Conservation (phyloP, 2,329 filamentous ascomycete species). For the Pseudogymnoascus sp. region DNA sequence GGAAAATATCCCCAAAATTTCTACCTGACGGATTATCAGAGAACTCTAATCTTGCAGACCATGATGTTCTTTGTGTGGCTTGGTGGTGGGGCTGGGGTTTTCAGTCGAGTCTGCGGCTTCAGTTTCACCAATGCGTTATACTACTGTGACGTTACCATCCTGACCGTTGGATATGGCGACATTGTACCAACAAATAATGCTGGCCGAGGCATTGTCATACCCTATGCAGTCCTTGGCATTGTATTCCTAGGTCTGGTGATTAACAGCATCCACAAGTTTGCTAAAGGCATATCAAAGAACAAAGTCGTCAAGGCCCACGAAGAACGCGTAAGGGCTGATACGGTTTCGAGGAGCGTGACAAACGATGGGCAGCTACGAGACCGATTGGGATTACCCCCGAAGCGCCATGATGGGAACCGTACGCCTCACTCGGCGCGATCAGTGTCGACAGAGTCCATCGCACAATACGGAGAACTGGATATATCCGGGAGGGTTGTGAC, state of each 20-base stretch:
- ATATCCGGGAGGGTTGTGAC: conserved; percentile 29
- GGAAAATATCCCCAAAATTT: conserved; percentile 63
- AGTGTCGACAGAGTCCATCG: background rate
- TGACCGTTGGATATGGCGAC: conserved; percentile 56
- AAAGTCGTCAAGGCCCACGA: conserved; percentile 55
- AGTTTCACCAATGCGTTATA: conserved; percentile 52
- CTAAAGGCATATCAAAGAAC: conserved; percentile 49
- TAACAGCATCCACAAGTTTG: conserved; percentile 54
- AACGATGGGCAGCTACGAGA: conserved; percentile 41
- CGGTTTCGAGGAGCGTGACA: conserved; percentile 46
- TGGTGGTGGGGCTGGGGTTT: conserved; percentile 54
- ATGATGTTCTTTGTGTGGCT: conserved; percentile 65
- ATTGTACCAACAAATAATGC: conserved; percentile 45
- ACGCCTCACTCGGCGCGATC: conserved; percentile 16
- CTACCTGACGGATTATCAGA: conserved; percentile 55
- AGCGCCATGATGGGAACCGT: conserved; percentile 1
- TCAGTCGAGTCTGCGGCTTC: conserved; percentile 49
- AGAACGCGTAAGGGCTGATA: conserved; percentile 44
- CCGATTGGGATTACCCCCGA: conserved; percentile 29
- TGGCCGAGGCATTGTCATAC: conserved; percentile 53
- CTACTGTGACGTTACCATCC: conserved; percentile 53
- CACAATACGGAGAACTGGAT: conserved; percentile 30
- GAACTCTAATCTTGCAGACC: conserved; percentile 62
- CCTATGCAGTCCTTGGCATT: conserved; percentile 60
- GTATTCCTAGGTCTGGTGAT: conserved; percentile 63